A percentile compares a stretch with the other conserved stretches of the same genome.
phyloP scores from a whole-genome alignment of 2,329 filamentous ascomycete genomes.

The Gliomastix tumulicola region DNA sequence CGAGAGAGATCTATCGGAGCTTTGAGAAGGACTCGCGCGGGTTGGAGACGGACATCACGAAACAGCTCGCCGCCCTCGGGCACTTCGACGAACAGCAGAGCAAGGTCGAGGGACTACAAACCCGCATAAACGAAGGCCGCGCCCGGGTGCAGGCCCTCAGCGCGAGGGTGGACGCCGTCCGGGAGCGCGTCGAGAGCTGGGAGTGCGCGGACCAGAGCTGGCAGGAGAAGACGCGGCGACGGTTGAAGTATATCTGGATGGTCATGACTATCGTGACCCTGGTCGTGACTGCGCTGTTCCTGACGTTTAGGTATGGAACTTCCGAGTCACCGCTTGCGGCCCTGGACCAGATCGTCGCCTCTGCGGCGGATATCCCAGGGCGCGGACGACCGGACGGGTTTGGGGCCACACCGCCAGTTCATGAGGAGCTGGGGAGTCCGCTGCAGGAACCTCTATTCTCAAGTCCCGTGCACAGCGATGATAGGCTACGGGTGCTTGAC shows the following conservation, averaged over 20 bases:
- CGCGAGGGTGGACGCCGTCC: constrained; percentile 56
- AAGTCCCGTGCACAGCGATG: too few species aligned
- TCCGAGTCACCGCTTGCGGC: too few species aligned
- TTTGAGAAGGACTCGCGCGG: constrained; percentile 55
- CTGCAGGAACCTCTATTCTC: too few species aligned
- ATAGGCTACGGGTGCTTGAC: constrained; percentile 35
- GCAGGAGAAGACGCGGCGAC: constrained; percentile 59
- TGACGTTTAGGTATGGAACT: constrained; percentile 12
- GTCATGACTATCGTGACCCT: constrained; percentile 43
- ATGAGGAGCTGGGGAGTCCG: too few species aligned
- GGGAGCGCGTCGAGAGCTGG: constrained; percentile 58
- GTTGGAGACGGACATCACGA: constrained; percentile 51
- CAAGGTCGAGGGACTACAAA: constrained; percentile 55
- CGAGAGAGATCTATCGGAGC: constrained; percentile 46
- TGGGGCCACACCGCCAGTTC: too few species aligned
- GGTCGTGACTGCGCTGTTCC: constrained; percentile 35
- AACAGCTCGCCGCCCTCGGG: constrained; percentile 53
- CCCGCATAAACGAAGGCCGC: constrained; percentile 52
- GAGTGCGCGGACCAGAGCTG: constrained; percentile 60
- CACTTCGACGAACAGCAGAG: constrained; percentile 59
- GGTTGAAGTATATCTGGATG: constrained; percentile 58
- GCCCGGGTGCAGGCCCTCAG: constrained; percentile 53
- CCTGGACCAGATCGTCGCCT: too few species aligned
- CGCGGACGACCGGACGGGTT: too few species aligned
- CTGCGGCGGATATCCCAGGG: too few species aligned